These are phyloP conservation scores for Actinomortierella ambigua DNA, from an alignment of 371 early-diverging fungal genomes.

Conservation along the genomic window DNA sequence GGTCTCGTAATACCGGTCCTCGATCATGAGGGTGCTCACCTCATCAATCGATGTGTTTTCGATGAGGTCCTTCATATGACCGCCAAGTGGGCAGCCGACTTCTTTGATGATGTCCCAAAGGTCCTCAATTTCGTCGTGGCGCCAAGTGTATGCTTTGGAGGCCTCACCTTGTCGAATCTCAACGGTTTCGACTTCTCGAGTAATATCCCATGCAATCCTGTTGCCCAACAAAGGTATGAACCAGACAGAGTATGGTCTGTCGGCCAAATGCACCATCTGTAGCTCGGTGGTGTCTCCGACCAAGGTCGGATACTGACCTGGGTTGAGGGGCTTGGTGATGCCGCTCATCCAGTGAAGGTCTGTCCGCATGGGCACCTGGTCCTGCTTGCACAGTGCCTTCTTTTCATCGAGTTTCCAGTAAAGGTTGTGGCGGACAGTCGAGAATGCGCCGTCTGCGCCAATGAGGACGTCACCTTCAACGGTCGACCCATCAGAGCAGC, in stretches of 20 bases:
- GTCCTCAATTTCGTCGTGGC: conserved; percentile 27
- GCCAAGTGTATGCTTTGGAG: conserved; percentile 26
- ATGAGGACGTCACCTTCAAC: conserved; percentile 36
- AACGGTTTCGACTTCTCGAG: conserved; percentile 18
- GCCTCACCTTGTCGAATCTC: conserved; percentile 41
- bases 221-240: conserved; percentile 37
- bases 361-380: conserved; percentile 20
- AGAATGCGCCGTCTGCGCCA: conserved; percentile 40
- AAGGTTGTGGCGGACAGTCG: conserved; percentile 32
- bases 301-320: conserved; percentile 28
- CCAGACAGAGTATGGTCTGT: conserved; percentile 41
- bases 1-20: conserved; percentile 40
- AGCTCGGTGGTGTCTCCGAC: conserved; percentile 42
- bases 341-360: conserved; percentile 34
- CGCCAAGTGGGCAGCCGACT: conserved; percentile 36
- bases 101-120: conserved; percentile 20
- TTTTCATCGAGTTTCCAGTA: conserved; percentile 42
- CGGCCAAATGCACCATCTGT: conserved; percentile 33
- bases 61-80: conserved; percentile 26
- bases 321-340: conserved; percentile 36
- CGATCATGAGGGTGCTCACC: conserved; percentile 34
- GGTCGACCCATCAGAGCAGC: conserved; percentile 42
- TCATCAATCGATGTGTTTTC: conserved; percentile 21
- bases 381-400: conserved; percentile 24
- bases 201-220: conserved; percentile 42